Evolutionary conservation across 306 rosid genomes (phyloP).

Genomic region (Rubus idaeus): DNA sequence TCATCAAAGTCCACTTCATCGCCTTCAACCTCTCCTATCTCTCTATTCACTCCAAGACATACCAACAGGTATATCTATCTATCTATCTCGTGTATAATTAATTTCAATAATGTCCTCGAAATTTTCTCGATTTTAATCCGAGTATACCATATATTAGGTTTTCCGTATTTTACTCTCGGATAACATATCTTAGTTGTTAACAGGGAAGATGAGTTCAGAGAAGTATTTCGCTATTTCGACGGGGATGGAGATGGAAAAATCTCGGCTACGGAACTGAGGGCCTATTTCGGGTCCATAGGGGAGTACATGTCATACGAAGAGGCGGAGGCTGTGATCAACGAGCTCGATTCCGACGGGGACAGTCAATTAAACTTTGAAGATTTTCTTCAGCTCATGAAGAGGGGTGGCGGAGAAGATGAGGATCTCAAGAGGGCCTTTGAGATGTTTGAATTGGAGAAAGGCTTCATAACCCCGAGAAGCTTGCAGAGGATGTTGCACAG

Average conservation of each 20-base stretch:
- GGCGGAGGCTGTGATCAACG: conserved; percentile 51
- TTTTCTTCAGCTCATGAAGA: conserved; percentile 55
- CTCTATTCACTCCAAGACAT: conserved; percentile 29
- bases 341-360: conserved; percentile 63
- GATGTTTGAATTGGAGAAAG: conserved; percentile 69
- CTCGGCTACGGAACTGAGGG: conserved; percentile 55
- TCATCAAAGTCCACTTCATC: not conserved
- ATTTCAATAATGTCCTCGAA: too few species aligned
- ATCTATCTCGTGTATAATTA: not conserved
- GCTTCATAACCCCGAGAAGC: conserved; percentile 61
- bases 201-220: conserved; percentile 40
- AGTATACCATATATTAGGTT: not conserved
- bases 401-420: conserved; percentile 19
- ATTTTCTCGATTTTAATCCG: not conserved
- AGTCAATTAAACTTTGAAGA: conserved; percentile 45
- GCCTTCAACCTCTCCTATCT: conserved; percentile 28
- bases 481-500: conserved; percentile 67
- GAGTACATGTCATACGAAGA: conserved; percentile 63
- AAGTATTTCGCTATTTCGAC: conserved; percentile 58
- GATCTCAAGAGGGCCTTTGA: conserved; percentile 71
- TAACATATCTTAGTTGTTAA: too few species aligned
- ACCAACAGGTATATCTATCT: not conserved
- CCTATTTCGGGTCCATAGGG: conserved; percentile 64
- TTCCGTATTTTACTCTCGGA: not conserved
- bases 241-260: conserved; percentile 62